Conservation (phyloP, 2,329 filamentous ascomycete genomes). For the Epichloe hybrida region DNA sequence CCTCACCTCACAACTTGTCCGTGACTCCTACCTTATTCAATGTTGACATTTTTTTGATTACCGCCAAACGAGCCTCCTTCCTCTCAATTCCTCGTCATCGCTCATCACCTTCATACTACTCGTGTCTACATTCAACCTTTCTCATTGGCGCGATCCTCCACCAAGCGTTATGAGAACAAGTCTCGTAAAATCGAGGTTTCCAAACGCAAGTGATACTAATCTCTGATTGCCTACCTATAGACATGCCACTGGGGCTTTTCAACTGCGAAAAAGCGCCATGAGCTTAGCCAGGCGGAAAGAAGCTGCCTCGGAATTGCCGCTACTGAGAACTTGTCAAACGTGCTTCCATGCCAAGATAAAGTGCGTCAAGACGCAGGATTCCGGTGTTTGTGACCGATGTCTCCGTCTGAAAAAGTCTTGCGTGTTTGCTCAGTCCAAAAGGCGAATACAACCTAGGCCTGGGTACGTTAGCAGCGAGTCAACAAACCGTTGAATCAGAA, state of each 20-base stretch:
- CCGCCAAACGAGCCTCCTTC: too few relatives aligned
- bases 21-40: too few relatives aligned
- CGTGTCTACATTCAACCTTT: not conserved
- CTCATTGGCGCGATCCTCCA: not conserved
- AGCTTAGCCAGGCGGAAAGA: not conserved
- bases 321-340: slow-evolving; percentile 19
- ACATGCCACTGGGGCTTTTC: not conserved
- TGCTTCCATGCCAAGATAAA: slow-evolving; percentile 23
- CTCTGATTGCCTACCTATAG: not conserved
- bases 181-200: too few relatives aligned
- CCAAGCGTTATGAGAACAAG: too few relatives aligned
- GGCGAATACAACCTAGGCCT: slow-evolving; percentile 12
- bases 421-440: slow-evolving; percentile 17
- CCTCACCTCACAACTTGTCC: too few relatives aligned
- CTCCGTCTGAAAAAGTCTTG: slow-evolving; percentile 19
- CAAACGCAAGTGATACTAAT: too few relatives aligned
- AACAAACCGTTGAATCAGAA: not conserved
- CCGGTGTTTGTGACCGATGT: slow-evolving; percentile 19
- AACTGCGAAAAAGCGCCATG: not conserved
- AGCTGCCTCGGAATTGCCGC: not conserved
- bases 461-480: slow-evolving; percentile 6
- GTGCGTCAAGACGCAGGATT: slow-evolving; percentile 21
- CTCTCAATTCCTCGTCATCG: too few relatives aligned
- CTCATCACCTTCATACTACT: too few relatives aligned
- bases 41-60: too few relatives aligned